Evolutionary conservation across 768 basidiomycete species (phyloP).

Genomic region (Tylopilus felleus): DNA sequence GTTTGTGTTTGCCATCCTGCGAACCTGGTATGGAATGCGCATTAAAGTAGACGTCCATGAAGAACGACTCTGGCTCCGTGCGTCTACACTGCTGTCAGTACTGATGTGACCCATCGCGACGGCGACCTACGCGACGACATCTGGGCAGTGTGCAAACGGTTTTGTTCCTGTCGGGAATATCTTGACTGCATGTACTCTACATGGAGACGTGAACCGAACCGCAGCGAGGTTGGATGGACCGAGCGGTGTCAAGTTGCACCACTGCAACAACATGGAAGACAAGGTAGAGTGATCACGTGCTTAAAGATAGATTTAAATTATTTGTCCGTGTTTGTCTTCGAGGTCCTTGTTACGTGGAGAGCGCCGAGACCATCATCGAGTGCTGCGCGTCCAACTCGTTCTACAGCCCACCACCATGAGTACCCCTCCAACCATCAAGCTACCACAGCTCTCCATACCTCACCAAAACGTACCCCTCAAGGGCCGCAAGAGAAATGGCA

Average conservation of each 20-base stretch:
- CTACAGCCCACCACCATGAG: slow-evolving; percentile 36
- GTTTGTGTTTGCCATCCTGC: slow-evolving; percentile 52
- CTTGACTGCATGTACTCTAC: slow-evolving; percentile 63
- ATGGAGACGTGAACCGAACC: slow-evolving; percentile 64
- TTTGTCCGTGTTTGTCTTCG: slow-evolving; percentile 19
- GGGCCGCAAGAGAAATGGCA: slow-evolving; percentile 59
- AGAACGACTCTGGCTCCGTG: slow-evolving; percentile 73
- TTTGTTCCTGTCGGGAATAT: slow-evolving; percentile 64
- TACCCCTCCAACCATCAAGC: slow-evolving; percentile 51
- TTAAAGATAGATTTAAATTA: neutral
- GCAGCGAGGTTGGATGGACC: slow-evolving; percentile 60
- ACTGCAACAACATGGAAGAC: slow-evolving; percentile 56
- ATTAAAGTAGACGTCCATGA: slow-evolving; percentile 73
- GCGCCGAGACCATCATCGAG: too few species aligned
- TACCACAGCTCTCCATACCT: slow-evolving; percentile 43
- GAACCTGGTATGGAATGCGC: slow-evolving; percentile 48
- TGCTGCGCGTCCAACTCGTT: neutral
- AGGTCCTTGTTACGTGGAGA: too few species aligned
- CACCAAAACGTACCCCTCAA: slow-evolving; percentile 33
- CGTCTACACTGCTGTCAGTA: slow-evolving; percentile 37
- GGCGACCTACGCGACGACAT: slow-evolving; percentile 57
- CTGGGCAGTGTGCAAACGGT: slow-evolving; percentile 59
- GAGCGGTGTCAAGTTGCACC: slow-evolving; percentile 60
- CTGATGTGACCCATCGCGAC: neutral
- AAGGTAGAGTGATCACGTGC: slow-evolving; percentile 16